Conservation (phyloP, 768 basidiomycete genomes). For the Ramaria sp. region DNA sequence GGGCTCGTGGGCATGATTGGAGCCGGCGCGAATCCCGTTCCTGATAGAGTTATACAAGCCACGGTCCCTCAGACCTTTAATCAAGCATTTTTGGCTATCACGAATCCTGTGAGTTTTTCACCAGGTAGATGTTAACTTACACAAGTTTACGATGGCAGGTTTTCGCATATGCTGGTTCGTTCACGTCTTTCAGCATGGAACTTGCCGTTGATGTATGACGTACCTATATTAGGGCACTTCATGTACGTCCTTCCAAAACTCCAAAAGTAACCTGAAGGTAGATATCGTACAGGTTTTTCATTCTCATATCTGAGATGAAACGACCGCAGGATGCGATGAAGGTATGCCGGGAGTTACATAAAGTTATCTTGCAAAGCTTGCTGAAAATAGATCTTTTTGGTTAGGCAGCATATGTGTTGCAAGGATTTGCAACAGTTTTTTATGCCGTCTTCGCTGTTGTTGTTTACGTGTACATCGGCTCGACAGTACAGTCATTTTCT, state of each 20-base stretch:
- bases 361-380: not conserved
- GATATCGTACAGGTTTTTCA: slow-evolving; percentile 37
- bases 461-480: slow-evolving; percentile 38
- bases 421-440: slow-evolving; percentile 41
- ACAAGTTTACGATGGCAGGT: slow-evolving; percentile 21
- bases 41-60: slow-evolving; percentile 27
- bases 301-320: slow-evolving; percentile 48
- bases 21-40: slow-evolving; percentile 34
- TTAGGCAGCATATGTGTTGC: slow-evolving; percentile 44
- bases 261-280: not conserved
- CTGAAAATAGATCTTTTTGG: not conserved
- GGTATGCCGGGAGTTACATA: slow-evolving; percentile 18
- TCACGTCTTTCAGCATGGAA: not conserved
- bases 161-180: slow-evolving; percentile 39
- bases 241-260: slow-evolving; percentile 24
- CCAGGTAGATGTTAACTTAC: not conserved
- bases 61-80: slow-evolving; percentile 32
- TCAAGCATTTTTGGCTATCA: slow-evolving; percentile 41
- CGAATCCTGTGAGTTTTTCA: slow-evolving; percentile 33
- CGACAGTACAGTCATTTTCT: slow-evolving; percentile 35
- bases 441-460: slow-evolving; percentile 37
- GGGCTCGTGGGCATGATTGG: slow-evolving; percentile 42
- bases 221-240: slow-evolving; percentile 32
- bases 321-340: slow-evolving; percentile 45
- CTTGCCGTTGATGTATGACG: not conserved